Conservation (phyloP, 2,329 filamentous ascomycete species). For the Onygenales sp. region DNA sequence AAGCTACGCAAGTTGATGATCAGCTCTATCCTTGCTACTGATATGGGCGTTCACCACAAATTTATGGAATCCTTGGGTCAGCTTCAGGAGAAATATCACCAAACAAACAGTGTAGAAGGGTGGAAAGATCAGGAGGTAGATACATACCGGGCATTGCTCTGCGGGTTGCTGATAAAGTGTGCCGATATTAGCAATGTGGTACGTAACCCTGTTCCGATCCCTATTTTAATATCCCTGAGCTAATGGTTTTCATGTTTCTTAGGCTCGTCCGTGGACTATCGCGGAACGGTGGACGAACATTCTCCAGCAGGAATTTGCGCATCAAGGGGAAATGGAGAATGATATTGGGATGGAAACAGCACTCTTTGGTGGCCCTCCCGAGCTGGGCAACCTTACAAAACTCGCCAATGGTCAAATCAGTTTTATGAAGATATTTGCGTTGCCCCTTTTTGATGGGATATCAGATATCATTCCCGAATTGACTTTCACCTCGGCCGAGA, state of each 20-base stretch:
- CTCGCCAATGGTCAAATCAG: slow-evolving; percentile 81
- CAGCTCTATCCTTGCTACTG: slow-evolving; percentile 91
- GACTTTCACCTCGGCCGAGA: slow-evolving; percentile 73
- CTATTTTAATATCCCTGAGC: slow-evolving; percentile 1
- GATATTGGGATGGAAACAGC: slow-evolving; percentile 82
- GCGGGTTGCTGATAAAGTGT: slow-evolving; percentile 90
- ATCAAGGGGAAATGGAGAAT: slow-evolving; percentile 84
- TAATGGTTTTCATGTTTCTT: slow-evolving; percentile 16
- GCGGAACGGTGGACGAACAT: slow-evolving; percentile 87
- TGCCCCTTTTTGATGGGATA: slow-evolving; percentile 82
- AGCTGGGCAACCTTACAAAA: slow-evolving; percentile 73
- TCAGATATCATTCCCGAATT: slow-evolving; percentile 78
- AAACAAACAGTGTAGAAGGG: slow-evolving; percentile 54
- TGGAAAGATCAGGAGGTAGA: slow-evolving; percentile 71
- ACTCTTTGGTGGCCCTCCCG: slow-evolving; percentile 66
- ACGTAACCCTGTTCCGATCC: slow-evolving; percentile 33
- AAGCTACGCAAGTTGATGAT: slow-evolving; percentile 87
- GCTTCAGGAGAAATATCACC: slow-evolving; percentile 66
- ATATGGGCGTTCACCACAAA: slow-evolving; percentile 95
- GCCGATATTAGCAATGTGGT: slow-evolving; percentile 98
- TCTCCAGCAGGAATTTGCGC: slow-evolving; percentile 88
- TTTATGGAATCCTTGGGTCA: slow-evolving; percentile 87
- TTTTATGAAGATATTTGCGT: slow-evolving; percentile 94
- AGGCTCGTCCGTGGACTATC: slow-evolving; percentile 75
- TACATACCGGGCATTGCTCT: slow-evolving; percentile 70